Percentiles rank a stretch among this genome's conserved stretches.
Evolutionary conservation across 202 grass and related monocot species (phyloP).

Genomic region (Panicum hallii): DNA sequence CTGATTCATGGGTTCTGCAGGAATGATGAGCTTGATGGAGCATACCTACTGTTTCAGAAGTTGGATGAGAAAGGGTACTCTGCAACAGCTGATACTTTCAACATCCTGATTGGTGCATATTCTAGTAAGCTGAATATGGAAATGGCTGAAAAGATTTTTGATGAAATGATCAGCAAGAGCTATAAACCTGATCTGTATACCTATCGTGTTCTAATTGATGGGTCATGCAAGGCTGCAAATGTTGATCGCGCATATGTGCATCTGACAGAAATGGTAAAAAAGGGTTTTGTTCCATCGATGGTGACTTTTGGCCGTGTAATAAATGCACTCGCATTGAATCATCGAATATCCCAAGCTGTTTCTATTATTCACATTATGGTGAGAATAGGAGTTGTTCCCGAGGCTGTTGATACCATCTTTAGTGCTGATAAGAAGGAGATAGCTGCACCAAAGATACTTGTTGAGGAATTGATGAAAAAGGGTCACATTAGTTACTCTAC

Average conservation of each 20-base stretch:
- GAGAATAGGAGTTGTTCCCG: slow-evolving; percentile 70
- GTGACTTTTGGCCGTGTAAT: slow-evolving; percentile 78
- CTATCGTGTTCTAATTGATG: slow-evolving; percentile 82
- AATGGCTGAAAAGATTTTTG: slow-evolving; percentile 84
- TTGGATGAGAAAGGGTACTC: slow-evolving; percentile 71
- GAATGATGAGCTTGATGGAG: slow-evolving; percentile 79
- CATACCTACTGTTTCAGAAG: slow-evolving; percentile 76
- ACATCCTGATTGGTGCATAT: slow-evolving; percentile 81
- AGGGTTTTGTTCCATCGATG: slow-evolving; percentile 76
- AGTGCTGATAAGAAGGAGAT: slow-evolving; percentile 91
- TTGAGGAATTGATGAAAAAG: slow-evolving; percentile 94
- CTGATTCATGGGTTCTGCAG: slow-evolving; percentile 87
- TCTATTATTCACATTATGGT: slow-evolving; percentile 78
- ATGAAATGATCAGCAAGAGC: slow-evolving; percentile 72
- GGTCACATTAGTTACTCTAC: slow-evolving; percentile 86
- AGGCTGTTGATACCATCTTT: slow-evolving; percentile 76
- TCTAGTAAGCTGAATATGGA: slow-evolving; percentile 72
- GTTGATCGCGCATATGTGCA: slow-evolving; percentile 58
- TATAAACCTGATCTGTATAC: slow-evolving; percentile 75
- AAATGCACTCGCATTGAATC: slow-evolving; percentile 66
- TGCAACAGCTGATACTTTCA: slow-evolving; percentile 78
- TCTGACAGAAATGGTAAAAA: slow-evolving; percentile 74
- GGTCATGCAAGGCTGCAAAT: slow-evolving; percentile 75
- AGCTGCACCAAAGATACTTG: slow-evolving; percentile 94
- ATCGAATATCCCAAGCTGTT: slow-evolving; percentile 68